Evolutionary conservation across 345 rosid species (phyloP).

Genomic region (Kandelia obovata): DNA sequence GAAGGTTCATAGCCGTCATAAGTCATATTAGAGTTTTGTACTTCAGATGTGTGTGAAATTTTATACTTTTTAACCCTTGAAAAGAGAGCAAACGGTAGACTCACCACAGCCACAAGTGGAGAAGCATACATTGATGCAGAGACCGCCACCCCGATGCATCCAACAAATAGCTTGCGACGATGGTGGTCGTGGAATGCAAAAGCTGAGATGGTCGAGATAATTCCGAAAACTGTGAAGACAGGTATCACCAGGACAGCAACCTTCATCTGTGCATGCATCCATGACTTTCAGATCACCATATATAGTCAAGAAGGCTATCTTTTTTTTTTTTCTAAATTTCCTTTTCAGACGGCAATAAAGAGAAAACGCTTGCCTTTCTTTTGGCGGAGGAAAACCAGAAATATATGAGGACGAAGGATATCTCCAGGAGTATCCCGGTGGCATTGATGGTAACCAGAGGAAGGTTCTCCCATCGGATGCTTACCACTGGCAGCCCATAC

Average conservation of each 20-base stretch:
- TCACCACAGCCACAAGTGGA: constrained; percentile 68
- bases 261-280: constrained; percentile 39
- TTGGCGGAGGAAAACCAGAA: constrained; percentile 46
- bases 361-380: constrained; percentile 48
- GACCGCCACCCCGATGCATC: constrained; percentile 61
- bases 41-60: no score
- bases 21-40: no score
- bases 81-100: constrained; percentile 12
- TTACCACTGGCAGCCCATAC: constrained; percentile 84
- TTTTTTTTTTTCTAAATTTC: no score
- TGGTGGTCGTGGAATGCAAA: constrained; percentile 54
- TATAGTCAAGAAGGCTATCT: neutral
- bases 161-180: constrained; percentile 61
- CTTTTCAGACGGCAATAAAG: neutral
- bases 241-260: constrained; percentile 39
- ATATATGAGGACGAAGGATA: constrained; percentile 57
- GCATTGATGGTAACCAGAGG: constrained; percentile 73
- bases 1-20: no score
- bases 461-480: constrained; percentile 77
- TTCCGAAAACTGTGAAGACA: constrained; percentile 33
- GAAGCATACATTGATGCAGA: constrained; percentile 71
- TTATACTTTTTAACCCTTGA: no score
- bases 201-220: constrained; percentile 42
- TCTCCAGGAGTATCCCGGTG: constrained; percentile 64
- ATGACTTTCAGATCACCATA: neutral